Percentiles rank a stretch among this genome's conserved stretches.
These are phyloP conservation scores for Zygosaccharomyces kombuchaensis DNA, from an alignment of 805 yeast genomes.

Conservation along the genomic window DNA sequence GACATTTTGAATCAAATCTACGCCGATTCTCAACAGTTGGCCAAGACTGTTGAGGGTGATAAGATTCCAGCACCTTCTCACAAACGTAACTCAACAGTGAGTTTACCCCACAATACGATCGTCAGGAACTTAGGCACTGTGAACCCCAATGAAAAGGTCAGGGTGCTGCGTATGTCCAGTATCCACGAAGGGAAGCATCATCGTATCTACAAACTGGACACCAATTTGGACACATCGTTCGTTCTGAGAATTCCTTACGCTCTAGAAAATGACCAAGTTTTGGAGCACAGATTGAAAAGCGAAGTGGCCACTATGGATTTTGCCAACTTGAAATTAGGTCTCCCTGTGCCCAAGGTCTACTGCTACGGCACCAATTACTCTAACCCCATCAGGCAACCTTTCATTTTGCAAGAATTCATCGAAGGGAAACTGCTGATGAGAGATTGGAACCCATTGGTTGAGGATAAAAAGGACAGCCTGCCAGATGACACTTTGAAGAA, in stretches of 20 bases:
- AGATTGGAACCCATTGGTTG: conserved; percentile 82
- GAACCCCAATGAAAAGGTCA: conserved; percentile 42
- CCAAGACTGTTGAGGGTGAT: conserved; percentile 22
- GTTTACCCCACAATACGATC: conserved; percentile 48
- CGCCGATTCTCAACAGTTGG: conserved; percentile 36
- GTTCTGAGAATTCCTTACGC: conserved; percentile 84
- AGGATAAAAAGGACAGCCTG: conserved; percentile 46
- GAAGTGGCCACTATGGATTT: conserved; percentile 96
- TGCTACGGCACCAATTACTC: conserved; percentile 56
- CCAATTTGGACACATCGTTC: conserved; percentile 53
- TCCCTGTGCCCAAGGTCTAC: conserved; percentile 69
- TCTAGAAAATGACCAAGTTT: conserved; percentile 60
- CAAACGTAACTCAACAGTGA: conserved; percentile 39
- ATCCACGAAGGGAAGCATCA: conserved; percentile 94
- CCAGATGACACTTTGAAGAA: conserved; percentile 46
- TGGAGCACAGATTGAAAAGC: conserved; percentile 65
- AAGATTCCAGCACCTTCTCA: conserved; percentile 37
- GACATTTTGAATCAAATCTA: conserved; percentile 46
- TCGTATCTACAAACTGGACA: conserved; percentile 70
- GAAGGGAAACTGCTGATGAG: conserved; percentile 83
- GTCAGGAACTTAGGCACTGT: conserved; percentile 42
- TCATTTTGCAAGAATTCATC: conserved; percentile 72
- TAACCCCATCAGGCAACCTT: conserved; percentile 69
- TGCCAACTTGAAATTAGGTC: conserved; percentile 54
- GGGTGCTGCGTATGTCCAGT: conserved; percentile 69